Percentiles rank a stretch among this genome's conserved stretches.
Conservation (phyloP, 1,284 basidiomycete genomes). For the Rhodotorula sp. region DNA sequence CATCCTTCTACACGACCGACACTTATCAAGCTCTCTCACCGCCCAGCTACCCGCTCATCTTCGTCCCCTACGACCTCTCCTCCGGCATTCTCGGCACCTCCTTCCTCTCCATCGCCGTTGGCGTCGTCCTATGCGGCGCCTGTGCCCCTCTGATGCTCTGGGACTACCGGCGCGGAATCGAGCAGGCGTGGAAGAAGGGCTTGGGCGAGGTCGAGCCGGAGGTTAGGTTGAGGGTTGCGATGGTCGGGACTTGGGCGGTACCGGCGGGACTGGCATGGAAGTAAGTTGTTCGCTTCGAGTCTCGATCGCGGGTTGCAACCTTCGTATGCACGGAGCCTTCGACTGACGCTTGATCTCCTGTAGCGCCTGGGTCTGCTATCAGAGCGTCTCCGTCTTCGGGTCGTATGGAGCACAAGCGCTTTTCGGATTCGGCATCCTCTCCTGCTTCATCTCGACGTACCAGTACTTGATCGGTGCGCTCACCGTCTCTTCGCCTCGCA, state of each 20-base stretch:
- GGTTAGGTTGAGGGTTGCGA: constrained; percentile 13
- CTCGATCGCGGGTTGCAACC: background rate
- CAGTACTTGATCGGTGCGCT: constrained; percentile 24
- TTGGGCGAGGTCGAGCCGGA: constrained; percentile 2
- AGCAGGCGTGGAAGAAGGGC: background rate
- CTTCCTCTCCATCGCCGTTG: constrained; percentile 22
- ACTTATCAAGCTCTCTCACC: background rate
- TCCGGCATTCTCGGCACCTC: constrained; percentile 13
- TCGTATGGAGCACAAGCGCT: constrained; percentile 15
- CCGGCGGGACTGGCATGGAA: constrained; percentile 13
- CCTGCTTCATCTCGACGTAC: constrained; percentile 19
- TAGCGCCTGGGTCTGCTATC: constrained; percentile 15
- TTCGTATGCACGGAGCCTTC: too few relatives aligned
- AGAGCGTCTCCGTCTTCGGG: background rate
- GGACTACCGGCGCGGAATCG: background rate
- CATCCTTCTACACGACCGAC: background rate
- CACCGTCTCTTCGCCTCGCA: too few relatives aligned
- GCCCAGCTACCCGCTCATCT: constrained; percentile 14
- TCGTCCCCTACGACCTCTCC: constrained; percentile 10
- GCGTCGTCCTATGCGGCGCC: constrained; percentile 8
- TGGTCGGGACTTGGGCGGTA: constrained; percentile 24
- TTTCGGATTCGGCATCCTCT: constrained; percentile 15
- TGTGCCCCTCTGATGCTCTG: background rate
- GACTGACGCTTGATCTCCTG: background rate
- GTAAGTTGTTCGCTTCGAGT: background rate